phyloP scores from a whole-genome alignment of 768 basidiomycete genomes.

The Neoboletus magnificus region DNA sequence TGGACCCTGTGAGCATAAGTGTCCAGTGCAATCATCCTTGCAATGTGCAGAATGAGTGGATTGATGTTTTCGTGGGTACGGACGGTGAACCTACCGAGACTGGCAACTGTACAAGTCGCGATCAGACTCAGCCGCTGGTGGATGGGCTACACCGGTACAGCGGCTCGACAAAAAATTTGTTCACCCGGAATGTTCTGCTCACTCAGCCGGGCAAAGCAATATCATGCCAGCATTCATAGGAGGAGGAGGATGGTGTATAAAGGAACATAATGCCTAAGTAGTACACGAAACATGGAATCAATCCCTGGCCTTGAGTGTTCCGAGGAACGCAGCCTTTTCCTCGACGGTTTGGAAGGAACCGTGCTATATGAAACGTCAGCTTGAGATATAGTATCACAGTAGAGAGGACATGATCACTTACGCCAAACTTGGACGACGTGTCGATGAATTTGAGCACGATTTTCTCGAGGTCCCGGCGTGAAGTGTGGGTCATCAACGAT shows the following conservation, averaged over 20 bases:
- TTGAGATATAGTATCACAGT: neutral
- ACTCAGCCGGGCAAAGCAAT: neutral
- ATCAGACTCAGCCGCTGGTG: neutral
- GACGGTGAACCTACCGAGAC: constrained; percentile 41
- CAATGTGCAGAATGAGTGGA: constrained; percentile 8
- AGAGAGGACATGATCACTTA: constrained; percentile 39
- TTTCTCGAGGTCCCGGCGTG: constrained; percentile 95
- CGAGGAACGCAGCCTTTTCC: constrained; percentile 94
- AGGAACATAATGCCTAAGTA: constrained; percentile 37
- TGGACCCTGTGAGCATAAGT: constrained; percentile 86
- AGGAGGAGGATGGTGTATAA: constrained; percentile 35
- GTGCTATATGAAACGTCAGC: constrained; percentile 49
- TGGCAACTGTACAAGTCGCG: constrained; percentile 28
- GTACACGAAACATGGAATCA: constrained; percentile 46
- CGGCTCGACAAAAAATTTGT: neutral
- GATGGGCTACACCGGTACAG: neutral
- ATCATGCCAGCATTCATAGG: constrained; percentile 37
- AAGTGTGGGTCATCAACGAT: constrained; percentile 94
- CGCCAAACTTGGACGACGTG: constrained; percentile 95
- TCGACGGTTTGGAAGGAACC: constrained; percentile 96
- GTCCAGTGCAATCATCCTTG: constrained; percentile 66
- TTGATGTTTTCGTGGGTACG: neutral
- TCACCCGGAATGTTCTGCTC: neutral
- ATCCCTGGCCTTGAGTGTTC: constrained; percentile 82
- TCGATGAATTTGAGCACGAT: constrained; percentile 98